Evolutionary conservation across 106 monocot genomes (phyloP), one percentile per base, ranked within the genome.

Genomic region (Allium cepa): DNA sequence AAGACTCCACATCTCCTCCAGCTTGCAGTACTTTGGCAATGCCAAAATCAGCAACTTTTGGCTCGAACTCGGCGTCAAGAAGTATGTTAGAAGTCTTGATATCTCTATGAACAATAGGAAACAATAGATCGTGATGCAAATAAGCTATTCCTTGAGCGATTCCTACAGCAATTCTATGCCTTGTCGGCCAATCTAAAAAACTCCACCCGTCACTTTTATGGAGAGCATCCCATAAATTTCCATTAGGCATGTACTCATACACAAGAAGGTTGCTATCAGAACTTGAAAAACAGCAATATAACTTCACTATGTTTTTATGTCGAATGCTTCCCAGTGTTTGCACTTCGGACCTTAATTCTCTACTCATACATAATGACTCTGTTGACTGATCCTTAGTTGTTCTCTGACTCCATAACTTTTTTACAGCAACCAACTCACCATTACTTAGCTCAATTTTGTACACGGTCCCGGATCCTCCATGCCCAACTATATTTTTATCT

Each of bases 301-400:
- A 84, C 79, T 97, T 97, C 53, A 97, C 87, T 3, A 97, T 97
- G 89, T 97, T 97, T 80, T 92, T 97, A 78, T 97, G 97, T 63
- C 97, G 58, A 47, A 97, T 89, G 72, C 92, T 97, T n/a, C 92
- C 97, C 47, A 97, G 49, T 8, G 87, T 97, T 76, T 89, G 83
- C 0, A 97, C 97, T 65, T 97, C 97, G 10, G 97, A 75, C 36
- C 76, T 70, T 18, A 96, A 80, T 60, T 96, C 91, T 69, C 82
- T 62, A 56, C 88, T 82, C 50, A 81, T 36, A 67, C 47, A 68
- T 57, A 79, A 12, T 8, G 66, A 46, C 11, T 78, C 82, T 5
- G 73, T 13, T 5, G 71, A 50, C 0, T 14, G 64, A 8, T 71
- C 78, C 68, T 91, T 84, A 0, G 26, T 12, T 63, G 56, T 78